Conservation (phyloP, 1,284 basidiomycete species). For the Ustilago bromivora region DNA sequence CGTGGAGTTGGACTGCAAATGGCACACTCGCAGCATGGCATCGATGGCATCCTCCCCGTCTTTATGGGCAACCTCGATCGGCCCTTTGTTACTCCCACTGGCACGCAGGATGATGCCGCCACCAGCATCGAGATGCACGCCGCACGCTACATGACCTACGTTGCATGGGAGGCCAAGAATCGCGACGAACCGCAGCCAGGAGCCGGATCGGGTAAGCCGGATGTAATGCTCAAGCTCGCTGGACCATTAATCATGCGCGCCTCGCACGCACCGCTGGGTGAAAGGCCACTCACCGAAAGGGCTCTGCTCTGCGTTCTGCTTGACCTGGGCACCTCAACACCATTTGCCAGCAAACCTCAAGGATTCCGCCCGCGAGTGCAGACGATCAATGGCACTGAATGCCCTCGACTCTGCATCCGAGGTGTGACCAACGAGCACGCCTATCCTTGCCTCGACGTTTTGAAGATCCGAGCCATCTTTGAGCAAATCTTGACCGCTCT, state of each 20-base stretch:
- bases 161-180: conserved; percentile 28
- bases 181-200: background rate
- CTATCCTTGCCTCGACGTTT: conserved; percentile 16
- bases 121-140: no score
- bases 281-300: conserved; percentile 6
- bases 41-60: no score
- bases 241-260: background rate
- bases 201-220: background rate
- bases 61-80: no score
- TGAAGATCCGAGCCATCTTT: background rate
- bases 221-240: background rate
- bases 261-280: background rate
- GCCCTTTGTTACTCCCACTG: no score
- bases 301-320: conserved; percentile 14
- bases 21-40: no score
- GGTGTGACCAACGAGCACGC: conserved; percentile 1
- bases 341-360: background rate
- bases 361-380: conserved; percentile 1
- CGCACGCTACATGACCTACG: conserved; percentile 19
- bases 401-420: conserved; percentile 13
- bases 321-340: conserved; percentile 11
- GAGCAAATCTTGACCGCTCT: background rate
- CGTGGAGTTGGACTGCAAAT: no score
- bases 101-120: no score
- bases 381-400: conserved; percentile 1